Conservation (phyloP, 129 eudicot genomes). For the Dittrichia graveolens region DNA sequence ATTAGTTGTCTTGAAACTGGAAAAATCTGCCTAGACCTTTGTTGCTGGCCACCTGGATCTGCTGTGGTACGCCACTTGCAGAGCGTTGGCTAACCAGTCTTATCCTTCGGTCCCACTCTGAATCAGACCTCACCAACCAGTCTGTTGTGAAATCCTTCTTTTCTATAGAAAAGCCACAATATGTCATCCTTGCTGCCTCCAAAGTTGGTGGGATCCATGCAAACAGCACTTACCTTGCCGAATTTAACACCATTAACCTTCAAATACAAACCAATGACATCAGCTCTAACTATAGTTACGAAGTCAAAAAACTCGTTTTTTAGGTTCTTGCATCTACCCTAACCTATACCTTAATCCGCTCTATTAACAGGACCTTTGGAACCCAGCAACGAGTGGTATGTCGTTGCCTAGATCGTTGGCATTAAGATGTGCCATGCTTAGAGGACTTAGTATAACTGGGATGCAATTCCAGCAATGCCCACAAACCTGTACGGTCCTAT, state of each 20-base stretch:
- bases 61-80: constrained; percentile 74
- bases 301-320: constrained; percentile 65
- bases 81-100: constrained; percentile 63
- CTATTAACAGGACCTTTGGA: constrained; percentile 79
- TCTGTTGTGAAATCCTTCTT: constrained; percentile 83
- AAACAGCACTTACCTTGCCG: constrained; percentile 90
- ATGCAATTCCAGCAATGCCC: constrained; percentile 92
- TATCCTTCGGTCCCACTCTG: constrained; percentile 73
- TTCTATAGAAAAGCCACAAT: constrained; percentile 66
- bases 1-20: constrained; percentile 38
- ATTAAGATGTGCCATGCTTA: constrained; percentile 95
- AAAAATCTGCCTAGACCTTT: constrained; percentile 77
- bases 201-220: constrained; percentile 99
- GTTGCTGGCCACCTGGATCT: constrained; percentile 98
- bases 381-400: constrained; percentile 95
- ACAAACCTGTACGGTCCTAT: constrained; percentile 90
- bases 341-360: constrained; percentile 91
- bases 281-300: constrained; percentile 58
- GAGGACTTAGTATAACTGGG: constrained; percentile 69
- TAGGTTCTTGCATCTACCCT: constrained; percentile 97
- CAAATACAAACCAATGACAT: constrained; percentile 94
- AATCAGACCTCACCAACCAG: constrained; percentile 87
- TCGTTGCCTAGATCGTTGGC: constrained; percentile 88
- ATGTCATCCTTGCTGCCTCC: constrained; percentile 96
- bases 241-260: constrained; percentile 78